These are phyloP conservation scores for Aegle marmelos DNA, from an alignment of 345 rosid species.

Conservation along the genomic window DNA sequence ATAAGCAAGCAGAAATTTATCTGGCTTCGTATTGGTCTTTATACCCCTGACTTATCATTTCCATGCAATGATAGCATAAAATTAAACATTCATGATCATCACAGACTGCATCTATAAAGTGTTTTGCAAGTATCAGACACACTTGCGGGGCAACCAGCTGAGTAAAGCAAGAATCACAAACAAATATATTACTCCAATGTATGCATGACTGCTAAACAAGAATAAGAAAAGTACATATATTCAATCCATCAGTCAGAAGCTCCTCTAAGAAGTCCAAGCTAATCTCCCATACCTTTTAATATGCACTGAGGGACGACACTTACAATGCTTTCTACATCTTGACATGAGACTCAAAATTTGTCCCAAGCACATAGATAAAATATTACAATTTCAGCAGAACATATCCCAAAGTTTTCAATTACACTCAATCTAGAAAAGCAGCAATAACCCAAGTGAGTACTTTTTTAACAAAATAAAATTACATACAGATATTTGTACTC, in stretches of 20 bases:
- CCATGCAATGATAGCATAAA: neutral
- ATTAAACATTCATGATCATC: neutral
- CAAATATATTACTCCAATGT: neutral
- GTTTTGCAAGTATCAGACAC: neutral
- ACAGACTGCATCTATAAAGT: neutral
- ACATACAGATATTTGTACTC: neutral
- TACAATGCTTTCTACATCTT: neutral
- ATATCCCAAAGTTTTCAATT: neutral
- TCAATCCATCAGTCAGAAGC: neutral
- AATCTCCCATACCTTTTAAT: neutral
- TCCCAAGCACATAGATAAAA: neutral
- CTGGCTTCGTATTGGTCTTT: neutral
- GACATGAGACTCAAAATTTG: neutral
- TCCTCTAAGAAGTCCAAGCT: neutral
- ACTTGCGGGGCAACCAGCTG: neutral
- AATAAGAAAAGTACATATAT: no score
- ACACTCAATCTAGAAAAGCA: neutral
- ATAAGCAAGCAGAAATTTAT: neutral
- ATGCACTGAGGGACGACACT: neutral
- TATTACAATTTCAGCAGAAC: neutral
- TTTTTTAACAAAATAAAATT: neutral
- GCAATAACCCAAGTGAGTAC: neutral
- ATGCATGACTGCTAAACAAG: neutral
- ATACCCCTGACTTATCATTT: neutral
- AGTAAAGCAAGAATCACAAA: neutral